Conservation (phyloP, 768 basidiomycete species). For the Tulasnella sp. region DNA sequence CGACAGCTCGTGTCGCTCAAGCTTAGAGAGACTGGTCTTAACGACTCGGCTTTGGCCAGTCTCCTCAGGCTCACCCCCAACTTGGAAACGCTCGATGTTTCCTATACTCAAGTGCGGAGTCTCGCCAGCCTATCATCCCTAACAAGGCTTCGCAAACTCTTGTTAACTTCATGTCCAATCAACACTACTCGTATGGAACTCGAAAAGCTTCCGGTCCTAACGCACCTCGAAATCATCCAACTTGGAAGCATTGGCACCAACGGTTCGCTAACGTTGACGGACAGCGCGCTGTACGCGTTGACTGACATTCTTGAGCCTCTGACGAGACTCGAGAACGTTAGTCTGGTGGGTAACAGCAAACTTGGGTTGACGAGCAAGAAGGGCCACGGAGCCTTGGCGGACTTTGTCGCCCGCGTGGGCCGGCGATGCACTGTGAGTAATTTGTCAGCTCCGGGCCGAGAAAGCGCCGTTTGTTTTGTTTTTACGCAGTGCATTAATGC, state of each 20-base stretch:
- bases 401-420: conserved; percentile 53
- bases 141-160: conserved; percentile 51
- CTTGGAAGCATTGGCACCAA: conserved; percentile 56
- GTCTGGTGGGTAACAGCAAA: conserved; percentile 60
- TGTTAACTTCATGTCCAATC: conserved; percentile 52
- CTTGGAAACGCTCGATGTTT: conserved; percentile 55
- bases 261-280: conserved; percentile 54
- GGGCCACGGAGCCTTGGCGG: conserved; percentile 38
- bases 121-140: conserved; percentile 27
- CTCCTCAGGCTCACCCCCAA: conserved; percentile 49
- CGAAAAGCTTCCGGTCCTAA: conserved; percentile 40
- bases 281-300: conserved; percentile 45
- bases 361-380: conserved; percentile 42
- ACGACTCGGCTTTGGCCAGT: conserved; percentile 46
- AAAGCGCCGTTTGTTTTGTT: not conserved
- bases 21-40: conserved; percentile 51
- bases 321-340: conserved; percentile 49
- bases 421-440: conserved; percentile 54
- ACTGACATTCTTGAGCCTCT: conserved; percentile 42
- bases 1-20: conserved; percentile 52
- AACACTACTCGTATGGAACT: conserved; percentile 41
- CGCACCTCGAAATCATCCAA: conserved; percentile 47
- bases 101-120: conserved; percentile 55
- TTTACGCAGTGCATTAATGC: not conserved
- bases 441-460: not conserved